Conservation (phyloP, 2,329 filamentous ascomycete species). For the Colletotrichum sp. region DNA sequence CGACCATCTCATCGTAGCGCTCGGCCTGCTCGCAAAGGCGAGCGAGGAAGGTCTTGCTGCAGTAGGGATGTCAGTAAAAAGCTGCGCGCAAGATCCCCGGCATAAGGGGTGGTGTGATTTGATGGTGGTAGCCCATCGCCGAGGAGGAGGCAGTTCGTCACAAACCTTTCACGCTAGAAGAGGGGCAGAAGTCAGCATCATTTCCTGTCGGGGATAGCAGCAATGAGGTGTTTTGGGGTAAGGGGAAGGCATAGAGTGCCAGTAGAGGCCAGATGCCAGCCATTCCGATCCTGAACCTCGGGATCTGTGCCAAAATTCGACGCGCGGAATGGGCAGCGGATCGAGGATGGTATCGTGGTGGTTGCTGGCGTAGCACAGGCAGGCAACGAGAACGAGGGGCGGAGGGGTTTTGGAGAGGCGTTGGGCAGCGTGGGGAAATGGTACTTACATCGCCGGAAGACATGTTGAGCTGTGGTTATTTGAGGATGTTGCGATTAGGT, state of each 20-base stretch:
- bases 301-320: neutral
- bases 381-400: slow-evolving; percentile 18
- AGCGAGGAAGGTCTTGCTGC: slow-evolving; percentile 99
- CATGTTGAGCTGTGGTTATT: slow-evolving; percentile 20
- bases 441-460: slow-evolving; percentile 25
- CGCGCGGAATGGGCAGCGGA: neutral
- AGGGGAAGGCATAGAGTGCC: neutral
- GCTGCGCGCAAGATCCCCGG: slow-evolving; percentile 5
- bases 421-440: slow-evolving; percentile 18
- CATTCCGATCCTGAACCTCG: neutral
- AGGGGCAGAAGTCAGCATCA: slow-evolving; percentile 39
- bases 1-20: slow-evolving; percentile 99
- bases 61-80: slow-evolving; percentile 12
- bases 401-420: slow-evolving; percentile 17
- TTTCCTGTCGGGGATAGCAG: slow-evolving; percentile 1
- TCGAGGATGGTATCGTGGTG: neutral
- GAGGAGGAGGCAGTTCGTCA: slow-evolving; percentile 8
- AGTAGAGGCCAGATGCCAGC: neutral
- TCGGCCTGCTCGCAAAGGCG: slow-evolving; percentile 99
- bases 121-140: slow-evolving; percentile 6
- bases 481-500: slow-evolving; percentile 8
- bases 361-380: neutral
- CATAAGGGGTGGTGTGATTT: neutral
- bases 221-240: slow-evolving; percentile 3
- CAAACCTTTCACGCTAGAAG: slow-evolving; percentile 73